phyloP scores from a whole-genome alignment of 352 stramenopile genomes.

The Phytophthora macrochlamydospora region DNA sequence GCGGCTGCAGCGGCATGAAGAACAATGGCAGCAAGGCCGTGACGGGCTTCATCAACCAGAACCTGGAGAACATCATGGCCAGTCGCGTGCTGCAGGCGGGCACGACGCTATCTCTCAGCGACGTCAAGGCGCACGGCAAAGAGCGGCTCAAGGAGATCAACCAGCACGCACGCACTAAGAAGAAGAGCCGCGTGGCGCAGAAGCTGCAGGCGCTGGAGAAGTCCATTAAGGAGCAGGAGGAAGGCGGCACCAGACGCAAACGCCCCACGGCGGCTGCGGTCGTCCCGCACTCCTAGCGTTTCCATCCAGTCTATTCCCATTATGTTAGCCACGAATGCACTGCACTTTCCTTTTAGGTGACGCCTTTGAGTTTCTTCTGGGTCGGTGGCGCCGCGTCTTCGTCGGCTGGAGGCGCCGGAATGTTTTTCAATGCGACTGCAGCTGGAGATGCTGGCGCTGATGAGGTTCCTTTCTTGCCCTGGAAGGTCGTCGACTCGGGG shows the following conservation, averaged over 20 bases:
- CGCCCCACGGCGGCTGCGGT: slow-evolving; percentile 50
- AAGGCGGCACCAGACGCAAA: slow-evolving; percentile 53
- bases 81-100: slow-evolving; percentile 79
- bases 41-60: slow-evolving; percentile 86
- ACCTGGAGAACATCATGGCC: slow-evolving; percentile 89
- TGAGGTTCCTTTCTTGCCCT: slow-evolving; percentile 33
- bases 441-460: slow-evolving; percentile 12
- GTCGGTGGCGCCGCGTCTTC: slow-evolving; percentile 23
- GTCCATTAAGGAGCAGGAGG: slow-evolving; percentile 81
- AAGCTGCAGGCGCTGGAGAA: slow-evolving; percentile 80
- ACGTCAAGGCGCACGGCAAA: slow-evolving; percentile 78
- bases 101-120: slow-evolving; percentile 55
- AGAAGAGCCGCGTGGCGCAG: slow-evolving; percentile 85
- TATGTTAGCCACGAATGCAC: slow-evolving; percentile 5
- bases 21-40: slow-evolving; percentile 75
- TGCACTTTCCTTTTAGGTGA: slow-evolving; percentile 18
- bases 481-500: slow-evolving; percentile 60
- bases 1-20: slow-evolving; percentile 75
- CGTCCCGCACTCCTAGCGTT: slow-evolving; percentile 25
- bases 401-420: background rate
- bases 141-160: slow-evolving; percentile 89
- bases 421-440: slow-evolving; percentile 5
- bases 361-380: slow-evolving; percentile 22
- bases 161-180: slow-evolving; percentile 78
- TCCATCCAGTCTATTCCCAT: too few species aligned